These are phyloP conservation scores for Aspergillus glaucus DNA, from an alignment of 2,329 filamentous ascomycete species.

Conservation along the genomic window DNA sequence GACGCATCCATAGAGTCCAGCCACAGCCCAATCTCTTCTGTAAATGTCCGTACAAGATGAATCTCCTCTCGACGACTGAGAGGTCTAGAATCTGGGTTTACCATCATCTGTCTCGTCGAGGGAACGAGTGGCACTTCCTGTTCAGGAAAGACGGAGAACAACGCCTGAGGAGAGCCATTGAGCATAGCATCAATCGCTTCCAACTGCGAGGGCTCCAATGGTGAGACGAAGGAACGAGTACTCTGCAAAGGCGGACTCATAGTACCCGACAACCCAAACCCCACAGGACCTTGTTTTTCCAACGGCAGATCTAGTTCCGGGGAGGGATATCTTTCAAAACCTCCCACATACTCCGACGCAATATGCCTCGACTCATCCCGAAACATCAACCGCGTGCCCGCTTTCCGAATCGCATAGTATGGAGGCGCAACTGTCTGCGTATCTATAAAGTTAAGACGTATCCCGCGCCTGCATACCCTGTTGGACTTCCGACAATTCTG, in stretches of 20 bases:
- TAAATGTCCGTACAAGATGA: slow-evolving; percentile 85
- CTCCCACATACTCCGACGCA: slow-evolving; percentile 82
- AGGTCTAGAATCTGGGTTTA: slow-evolving; percentile 47
- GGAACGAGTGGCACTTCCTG: slow-evolving; percentile 29
- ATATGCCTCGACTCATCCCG: slow-evolving; percentile 84
- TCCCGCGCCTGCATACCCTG: slow-evolving; percentile 74
- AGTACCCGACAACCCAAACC: slow-evolving; percentile 25
- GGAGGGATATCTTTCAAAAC: slow-evolving; percentile 64
- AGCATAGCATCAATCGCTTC: slow-evolving; percentile 22
- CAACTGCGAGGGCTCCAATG: slow-evolving; percentile 40
- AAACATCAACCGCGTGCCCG: slow-evolving; percentile 69
- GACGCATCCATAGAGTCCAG: slow-evolving; percentile 86
- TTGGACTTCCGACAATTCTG: slow-evolving; percentile 86
- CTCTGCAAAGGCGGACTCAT: slow-evolving; percentile 38
- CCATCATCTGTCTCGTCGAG: slow-evolving; percentile 33
- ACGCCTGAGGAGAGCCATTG: slow-evolving; percentile 16
- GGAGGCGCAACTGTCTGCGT: slow-evolving; percentile 65
- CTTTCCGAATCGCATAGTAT: slow-evolving; percentile 50
- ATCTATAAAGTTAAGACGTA: slow-evolving; percentile 88
- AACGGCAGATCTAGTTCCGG: slow-evolving; percentile 37
- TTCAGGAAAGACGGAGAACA: slow-evolving; percentile 23
- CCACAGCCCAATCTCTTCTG: slow-evolving; percentile 84
- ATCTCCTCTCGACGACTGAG: slow-evolving; percentile 74
- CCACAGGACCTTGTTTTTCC: slow-evolving; percentile 12
- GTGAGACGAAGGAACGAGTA: slow-evolving; percentile 44